Evolutionary conservation across 495 filamentous ascomycete species (phyloP).

Genomic region (Aspergillus wentii): DNA sequence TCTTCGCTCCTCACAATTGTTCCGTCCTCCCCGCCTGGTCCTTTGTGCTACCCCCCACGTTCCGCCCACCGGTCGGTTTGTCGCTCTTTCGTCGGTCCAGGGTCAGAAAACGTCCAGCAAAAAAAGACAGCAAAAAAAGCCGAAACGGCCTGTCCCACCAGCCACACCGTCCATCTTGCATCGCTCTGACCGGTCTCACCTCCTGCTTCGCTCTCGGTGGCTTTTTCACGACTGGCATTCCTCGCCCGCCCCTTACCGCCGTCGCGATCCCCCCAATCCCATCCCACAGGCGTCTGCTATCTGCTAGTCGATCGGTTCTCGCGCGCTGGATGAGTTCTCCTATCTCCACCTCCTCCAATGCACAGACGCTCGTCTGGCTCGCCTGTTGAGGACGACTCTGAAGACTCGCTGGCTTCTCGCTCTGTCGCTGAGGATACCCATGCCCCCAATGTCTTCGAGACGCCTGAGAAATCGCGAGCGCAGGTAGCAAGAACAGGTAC

Average conservation of each 20-base stretch:
- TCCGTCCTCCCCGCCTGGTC: no score
- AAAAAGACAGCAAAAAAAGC: no score
- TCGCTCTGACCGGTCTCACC: no score
- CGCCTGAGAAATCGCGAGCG: constrained; percentile 32
- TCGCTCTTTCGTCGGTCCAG: no score
- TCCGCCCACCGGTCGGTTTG: no score
- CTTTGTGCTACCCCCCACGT: no score
- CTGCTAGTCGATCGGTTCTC: constrained; percentile 5
- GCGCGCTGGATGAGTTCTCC: constrained; percentile 35
- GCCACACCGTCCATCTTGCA: no score
- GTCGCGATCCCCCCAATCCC: background rate
- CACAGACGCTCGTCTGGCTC: constrained; percentile 49
- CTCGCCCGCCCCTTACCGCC: background rate
- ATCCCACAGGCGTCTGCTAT: background rate
- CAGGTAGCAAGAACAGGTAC: constrained; percentile 39
- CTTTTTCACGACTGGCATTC: no score
- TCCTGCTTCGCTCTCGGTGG: no score
- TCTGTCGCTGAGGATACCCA: constrained; percentile 17
- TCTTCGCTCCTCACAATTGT: no score
- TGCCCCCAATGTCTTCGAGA: constrained; percentile 28
- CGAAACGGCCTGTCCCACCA: no score
- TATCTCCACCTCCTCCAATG: constrained; percentile 41
- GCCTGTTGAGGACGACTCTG: constrained; percentile 43
- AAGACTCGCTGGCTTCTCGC: constrained; percentile 36
- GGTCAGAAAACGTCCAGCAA: no score